Percentiles rank a stretch among this genome's conserved stretches.
Conservation (phyloP, 2,329 filamentous ascomycete species). For the Rachicladosporium sp. region DNA sequence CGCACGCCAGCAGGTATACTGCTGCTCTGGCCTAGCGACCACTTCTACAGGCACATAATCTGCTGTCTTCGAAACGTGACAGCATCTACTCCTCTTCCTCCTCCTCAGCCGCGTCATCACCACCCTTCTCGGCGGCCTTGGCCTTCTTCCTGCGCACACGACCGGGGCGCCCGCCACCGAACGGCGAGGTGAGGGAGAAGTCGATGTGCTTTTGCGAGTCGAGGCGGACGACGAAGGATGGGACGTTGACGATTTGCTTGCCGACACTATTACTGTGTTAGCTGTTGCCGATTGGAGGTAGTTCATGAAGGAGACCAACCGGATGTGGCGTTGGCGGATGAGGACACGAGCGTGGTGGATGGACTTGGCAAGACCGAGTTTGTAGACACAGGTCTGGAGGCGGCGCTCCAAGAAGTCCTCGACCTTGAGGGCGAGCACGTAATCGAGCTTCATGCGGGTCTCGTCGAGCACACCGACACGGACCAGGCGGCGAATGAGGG, state of each 20-base stretch:
- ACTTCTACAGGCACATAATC: no score
- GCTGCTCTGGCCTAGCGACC: no score
- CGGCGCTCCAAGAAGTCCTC: constrained; percentile 99
- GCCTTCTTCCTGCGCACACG: constrained; percentile 99
- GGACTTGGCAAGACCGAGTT: constrained; percentile 99
- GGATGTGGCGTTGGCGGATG: constrained; percentile 99
- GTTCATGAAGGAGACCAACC: constrained; percentile 31
- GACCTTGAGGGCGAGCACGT: constrained; percentile 97
- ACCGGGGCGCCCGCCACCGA: constrained; percentile 90
- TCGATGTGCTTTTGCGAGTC: constrained; percentile 99
- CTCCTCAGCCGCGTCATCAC: constrained; percentile 79
- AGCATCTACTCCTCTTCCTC: constrained; percentile 28
- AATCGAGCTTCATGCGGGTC: constrained; percentile 99
- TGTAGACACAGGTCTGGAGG: constrained; percentile 99
- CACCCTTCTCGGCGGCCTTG: constrained; percentile 79
- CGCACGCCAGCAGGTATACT: no score
- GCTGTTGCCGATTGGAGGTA: no score
- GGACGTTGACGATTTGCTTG: constrained; percentile 99
- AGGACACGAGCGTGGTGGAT: constrained; percentile 99
- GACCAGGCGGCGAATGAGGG: constrained; percentile 98
- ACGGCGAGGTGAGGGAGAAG: constrained; percentile 94
- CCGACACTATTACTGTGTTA: constrained; percentile 53
- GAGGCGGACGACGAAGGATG: constrained; percentile 97
- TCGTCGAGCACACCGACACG: constrained; percentile 99
- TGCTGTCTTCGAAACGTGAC: no score